Conservation (phyloP, 148 eudicot species). For the Camellia granthamiana region DNA sequence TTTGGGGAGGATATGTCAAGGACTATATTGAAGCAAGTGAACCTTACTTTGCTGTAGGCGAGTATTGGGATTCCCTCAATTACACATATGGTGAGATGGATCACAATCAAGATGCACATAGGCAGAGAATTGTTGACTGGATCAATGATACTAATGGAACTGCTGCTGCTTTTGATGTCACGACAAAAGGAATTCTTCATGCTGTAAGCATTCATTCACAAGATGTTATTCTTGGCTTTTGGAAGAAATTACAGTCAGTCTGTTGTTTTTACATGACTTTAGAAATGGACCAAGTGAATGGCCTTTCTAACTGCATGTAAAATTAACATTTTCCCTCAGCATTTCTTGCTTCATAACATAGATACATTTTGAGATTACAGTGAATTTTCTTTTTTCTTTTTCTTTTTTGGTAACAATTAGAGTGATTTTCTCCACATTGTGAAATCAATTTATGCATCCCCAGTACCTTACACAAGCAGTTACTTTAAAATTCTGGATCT, state of each 20-base stretch:
- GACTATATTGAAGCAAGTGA: slow-evolving; percentile 79
- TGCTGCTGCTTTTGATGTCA: slow-evolving; percentile 98
- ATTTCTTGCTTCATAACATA: not conserved
- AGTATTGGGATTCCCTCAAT: slow-evolving; percentile 97
- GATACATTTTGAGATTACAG: not conserved
- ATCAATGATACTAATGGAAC: slow-evolving; percentile 86
- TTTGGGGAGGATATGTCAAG: slow-evolving; percentile 99
- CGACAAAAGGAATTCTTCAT: slow-evolving; percentile 98
- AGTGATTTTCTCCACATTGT: not conserved
- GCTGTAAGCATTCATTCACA: slow-evolving; percentile 47
- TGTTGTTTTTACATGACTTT: not conserved
- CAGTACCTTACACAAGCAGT: not conserved
- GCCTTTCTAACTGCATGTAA: not conserved
- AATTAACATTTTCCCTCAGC: not conserved
- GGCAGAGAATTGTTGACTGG: slow-evolving; percentile 98
- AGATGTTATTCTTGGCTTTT: not conserved
- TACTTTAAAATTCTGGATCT: not conserved
- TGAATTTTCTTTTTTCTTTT: not conserved
- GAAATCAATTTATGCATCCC: not conserved
- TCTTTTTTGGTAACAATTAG: not conserved
- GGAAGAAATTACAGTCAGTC: not conserved
- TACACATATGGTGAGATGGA: slow-evolving; percentile 91
- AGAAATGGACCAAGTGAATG: not conserved
- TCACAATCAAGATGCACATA: slow-evolving; percentile 89
- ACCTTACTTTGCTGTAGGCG: slow-evolving; percentile 94